Evolutionary conservation across 176 grass and related monocot species (phyloP).

Genomic region (Themeda triandra): DNA sequence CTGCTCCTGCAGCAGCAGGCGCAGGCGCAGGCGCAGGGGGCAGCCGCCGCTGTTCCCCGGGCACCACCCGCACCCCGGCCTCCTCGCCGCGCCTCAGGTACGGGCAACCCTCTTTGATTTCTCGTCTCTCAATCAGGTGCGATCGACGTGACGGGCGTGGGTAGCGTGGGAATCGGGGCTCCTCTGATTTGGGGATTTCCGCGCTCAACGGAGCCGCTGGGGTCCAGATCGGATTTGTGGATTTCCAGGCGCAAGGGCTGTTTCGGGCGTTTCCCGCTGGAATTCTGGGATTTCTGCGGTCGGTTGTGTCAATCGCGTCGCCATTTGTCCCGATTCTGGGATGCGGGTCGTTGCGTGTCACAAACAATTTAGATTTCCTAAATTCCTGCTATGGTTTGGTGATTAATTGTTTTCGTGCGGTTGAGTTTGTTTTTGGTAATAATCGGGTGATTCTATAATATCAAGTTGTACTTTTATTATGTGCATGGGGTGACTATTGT

Average conservation of each 20-base stretch:
- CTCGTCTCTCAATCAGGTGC: no score
- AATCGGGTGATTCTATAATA: no score
- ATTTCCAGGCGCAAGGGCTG: not conserved
- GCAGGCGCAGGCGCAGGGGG: not conserved
- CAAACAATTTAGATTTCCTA: not conserved
- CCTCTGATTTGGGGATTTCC: not conserved
- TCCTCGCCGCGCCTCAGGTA: slow-evolving; percentile 77
- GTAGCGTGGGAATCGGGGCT: not conserved
- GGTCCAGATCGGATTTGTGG: not conserved
- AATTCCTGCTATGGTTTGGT: not conserved
- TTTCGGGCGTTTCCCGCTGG: not conserved
- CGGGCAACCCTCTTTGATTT: not conserved
- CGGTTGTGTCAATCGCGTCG: not conserved
- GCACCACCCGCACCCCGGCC: slow-evolving; percentile 74
- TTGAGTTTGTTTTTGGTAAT: no score
- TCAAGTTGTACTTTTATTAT: not conserved
- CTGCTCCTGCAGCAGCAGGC: slow-evolving; percentile 46
- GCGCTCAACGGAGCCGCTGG: no score
- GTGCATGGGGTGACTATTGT: not conserved
- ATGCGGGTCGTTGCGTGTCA: not conserved
- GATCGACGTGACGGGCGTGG: not conserved
- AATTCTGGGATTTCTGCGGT: not conserved
- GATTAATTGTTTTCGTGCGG: not conserved
- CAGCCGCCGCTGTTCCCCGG: slow-evolving; percentile 73
- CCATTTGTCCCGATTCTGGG: not conserved